Percentiles rank a stretch among this genome's conserved stretches.
Evolutionary conservation across 1,284 basidiomycete genomes (phyloP).

Genomic region (Puccinia hordei): DNA sequence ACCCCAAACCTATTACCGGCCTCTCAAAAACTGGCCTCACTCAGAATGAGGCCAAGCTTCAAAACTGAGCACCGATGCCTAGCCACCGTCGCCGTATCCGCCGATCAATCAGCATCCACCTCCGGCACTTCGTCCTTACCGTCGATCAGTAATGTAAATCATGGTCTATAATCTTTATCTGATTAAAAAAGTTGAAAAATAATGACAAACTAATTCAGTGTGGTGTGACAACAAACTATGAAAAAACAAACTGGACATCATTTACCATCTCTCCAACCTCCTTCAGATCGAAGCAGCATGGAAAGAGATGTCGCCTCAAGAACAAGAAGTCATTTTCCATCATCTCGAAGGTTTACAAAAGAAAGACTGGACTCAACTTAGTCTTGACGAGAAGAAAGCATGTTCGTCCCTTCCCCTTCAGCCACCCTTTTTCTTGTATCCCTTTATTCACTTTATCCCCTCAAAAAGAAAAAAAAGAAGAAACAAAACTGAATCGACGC

Average conservation of each 20-base stretch:
- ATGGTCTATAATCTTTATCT: background rate
- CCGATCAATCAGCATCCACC: slow-evolving; percentile 17
- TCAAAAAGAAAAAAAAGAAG: background rate
- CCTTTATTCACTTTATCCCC: background rate
- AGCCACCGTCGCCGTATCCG: slow-evolving; percentile 28
- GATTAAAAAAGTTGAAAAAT: background rate
- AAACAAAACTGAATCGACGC: too few relatives aligned
- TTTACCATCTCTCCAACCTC: background rate
- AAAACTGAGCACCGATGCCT: background rate
- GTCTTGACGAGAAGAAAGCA: slow-evolving; percentile 50
- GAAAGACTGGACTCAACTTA: slow-evolving; percentile 50
- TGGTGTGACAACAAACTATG: background rate
- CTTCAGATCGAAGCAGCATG: slow-evolving; percentile 51
- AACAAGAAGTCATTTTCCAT: slow-evolving; percentile 50
- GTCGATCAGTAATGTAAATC: slow-evolving; percentile 34
- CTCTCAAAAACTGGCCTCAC: slow-evolving; percentile 9
- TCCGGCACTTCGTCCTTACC: slow-evolving; percentile 23
- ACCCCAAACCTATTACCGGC: slow-evolving; percentile 9
- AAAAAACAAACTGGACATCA: background rate
- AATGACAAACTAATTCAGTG: background rate
- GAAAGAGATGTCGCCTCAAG: slow-evolving; percentile 50
- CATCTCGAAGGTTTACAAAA: slow-evolving; percentile 51
- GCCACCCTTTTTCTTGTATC: background rate
- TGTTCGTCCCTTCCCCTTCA: slow-evolving; percentile 24
- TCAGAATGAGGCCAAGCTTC: slow-evolving; percentile 3